A percentile compares a stretch with the other conserved stretches of the same genome.
phyloP scores from a whole-genome alignment of 192 early-diverging fungal species.

The Funneliformis geosporum region DNA sequence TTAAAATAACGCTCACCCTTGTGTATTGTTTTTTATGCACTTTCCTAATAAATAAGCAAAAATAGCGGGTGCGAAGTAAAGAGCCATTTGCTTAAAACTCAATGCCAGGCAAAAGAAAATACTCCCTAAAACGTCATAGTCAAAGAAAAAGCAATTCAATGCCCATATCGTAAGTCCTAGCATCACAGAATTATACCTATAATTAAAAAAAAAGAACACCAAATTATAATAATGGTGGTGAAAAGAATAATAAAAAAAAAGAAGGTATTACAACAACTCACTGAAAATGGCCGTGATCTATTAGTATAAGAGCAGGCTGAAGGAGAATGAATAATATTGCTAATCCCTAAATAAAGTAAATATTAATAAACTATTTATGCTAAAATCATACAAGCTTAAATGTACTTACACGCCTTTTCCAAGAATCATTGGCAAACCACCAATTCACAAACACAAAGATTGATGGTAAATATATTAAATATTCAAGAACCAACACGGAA shows the following conservation, averaged over 20 bases:
- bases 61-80: conserved; percentile 90
- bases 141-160: conserved; percentile 63
- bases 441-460: conserved; percentile 64
- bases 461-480: conserved; percentile 76
- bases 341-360: neutral
- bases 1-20: conserved; percentile 38
- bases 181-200: conserved; percentile 92
- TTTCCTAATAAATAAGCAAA: conserved; percentile 87
- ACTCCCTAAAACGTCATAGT: conserved; percentile 69
- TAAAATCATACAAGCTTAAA: neutral
- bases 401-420: conserved; percentile 26
- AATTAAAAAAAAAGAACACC: conserved; percentile 4
- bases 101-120: conserved; percentile 83
- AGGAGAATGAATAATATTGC: conserved; percentile 62
- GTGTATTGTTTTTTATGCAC: conserved; percentile 53
- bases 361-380: neutral
- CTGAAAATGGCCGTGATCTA: conserved; percentile 98
- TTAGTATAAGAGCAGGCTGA: conserved; percentile 86
- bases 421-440: conserved; percentile 43
- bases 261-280: conserved; percentile 14
- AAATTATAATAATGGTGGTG: neutral
- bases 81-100: conserved; percentile 95
- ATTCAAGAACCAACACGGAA: conserved; percentile 75
- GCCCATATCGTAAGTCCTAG: conserved; percentile 86
- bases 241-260: neutral